Evolutionary conservation across 2,329 filamentous ascomycete species (phyloP).

Genomic region (Dothistroma pini): DNA sequence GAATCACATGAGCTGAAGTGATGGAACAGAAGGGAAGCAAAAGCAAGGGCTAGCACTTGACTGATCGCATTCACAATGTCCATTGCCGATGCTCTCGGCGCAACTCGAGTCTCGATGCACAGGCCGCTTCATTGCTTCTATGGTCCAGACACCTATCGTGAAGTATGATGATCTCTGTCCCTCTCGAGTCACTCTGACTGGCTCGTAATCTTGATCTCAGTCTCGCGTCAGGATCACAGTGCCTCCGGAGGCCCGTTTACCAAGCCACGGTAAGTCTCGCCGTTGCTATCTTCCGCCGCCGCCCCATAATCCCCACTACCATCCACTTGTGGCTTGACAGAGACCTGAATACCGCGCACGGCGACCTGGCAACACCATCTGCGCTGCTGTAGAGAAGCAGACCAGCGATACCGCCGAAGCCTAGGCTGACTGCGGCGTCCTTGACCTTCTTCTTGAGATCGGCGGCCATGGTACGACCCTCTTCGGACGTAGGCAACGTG

Average conservation of each 20-base stretch:
- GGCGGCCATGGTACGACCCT: background rate
- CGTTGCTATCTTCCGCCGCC: background rate
- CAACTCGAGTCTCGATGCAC: too few species aligned
- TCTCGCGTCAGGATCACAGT: background rate
- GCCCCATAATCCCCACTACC: background rate
- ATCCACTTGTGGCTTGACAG: background rate
- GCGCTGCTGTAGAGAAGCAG: background rate
- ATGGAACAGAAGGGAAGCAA: too few species aligned
- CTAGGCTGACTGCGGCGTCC: background rate
- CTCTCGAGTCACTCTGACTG: too few species aligned
- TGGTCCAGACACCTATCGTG: background rate
- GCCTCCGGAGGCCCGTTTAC: background rate
- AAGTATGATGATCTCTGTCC: too few species aligned
- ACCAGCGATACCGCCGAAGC: background rate
- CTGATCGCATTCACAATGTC: too few species aligned
- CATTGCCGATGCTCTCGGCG: too few species aligned
- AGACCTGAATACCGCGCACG: background rate
- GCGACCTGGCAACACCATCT: background rate
- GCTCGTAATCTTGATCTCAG: background rate
- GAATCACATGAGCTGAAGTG: too few species aligned
- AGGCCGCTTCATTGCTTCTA: too few species aligned
- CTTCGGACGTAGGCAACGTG: background rate
- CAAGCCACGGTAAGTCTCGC: background rate
- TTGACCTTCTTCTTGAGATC: background rate
- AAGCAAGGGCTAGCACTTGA: too few species aligned